Conservation (phyloP, 495 filamentous ascomycete genomes). For the Xylaria palmicola region DNA sequence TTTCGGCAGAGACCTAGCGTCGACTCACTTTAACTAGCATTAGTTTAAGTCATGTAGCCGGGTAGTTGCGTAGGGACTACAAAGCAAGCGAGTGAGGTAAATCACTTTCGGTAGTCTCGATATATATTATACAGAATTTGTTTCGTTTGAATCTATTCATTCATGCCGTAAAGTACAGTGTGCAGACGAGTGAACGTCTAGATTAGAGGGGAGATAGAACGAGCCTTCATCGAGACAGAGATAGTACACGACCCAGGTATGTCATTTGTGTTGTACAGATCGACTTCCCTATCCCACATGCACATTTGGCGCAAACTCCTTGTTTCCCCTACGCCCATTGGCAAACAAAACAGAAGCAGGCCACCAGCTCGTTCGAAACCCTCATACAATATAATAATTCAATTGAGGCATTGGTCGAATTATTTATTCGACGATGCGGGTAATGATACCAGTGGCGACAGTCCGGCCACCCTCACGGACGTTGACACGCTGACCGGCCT, state of each 20-base stretch:
- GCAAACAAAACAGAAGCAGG: conserved; percentile 17
- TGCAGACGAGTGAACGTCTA: conserved; percentile 9
- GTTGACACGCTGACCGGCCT: conserved; percentile 91
- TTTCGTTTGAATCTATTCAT: conserved; percentile 11
- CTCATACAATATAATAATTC: conserved; percentile 12
- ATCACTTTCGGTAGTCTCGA: background rate
- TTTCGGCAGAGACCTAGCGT: no score
- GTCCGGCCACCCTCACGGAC: conserved; percentile 93
- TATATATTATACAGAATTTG: background rate
- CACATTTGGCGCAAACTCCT: conserved; percentile 25
- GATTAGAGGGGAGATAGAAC: conserved; percentile 30
- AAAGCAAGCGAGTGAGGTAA: background rate
- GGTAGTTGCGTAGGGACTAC: no score
- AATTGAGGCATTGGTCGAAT: background rate
- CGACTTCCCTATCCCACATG: conserved; percentile 21
- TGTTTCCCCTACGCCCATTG: conserved; percentile 22
- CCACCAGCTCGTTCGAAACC: conserved; percentile 24
- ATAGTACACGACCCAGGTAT: conserved; percentile 25
- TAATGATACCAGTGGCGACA: conserved; percentile 89
- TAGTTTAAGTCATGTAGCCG: no score
- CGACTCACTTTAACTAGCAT: no score
- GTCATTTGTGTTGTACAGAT: conserved; percentile 23
- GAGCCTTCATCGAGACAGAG: conserved; percentile 20
- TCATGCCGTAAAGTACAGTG: conserved; percentile 11
- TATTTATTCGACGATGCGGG: conserved; percentile 70